Evolutionary conservation across 2,329 filamentous ascomycete genomes (phyloP).

Genomic region (Nigrospora oryzae): DNA sequence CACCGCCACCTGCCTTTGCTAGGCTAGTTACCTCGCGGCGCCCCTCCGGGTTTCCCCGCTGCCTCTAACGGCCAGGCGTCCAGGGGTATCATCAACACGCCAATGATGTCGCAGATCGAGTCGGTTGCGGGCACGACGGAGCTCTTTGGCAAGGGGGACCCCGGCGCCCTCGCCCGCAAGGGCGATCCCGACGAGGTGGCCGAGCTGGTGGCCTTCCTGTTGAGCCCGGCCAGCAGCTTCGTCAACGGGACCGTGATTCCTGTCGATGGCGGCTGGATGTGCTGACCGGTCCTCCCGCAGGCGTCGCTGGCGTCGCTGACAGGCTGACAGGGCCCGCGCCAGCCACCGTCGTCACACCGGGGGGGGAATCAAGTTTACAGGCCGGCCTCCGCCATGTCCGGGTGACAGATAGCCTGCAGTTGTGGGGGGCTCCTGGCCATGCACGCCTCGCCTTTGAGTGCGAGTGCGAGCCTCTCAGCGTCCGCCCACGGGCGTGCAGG

Average conservation of each 20-base stretch:
- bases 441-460: no score
- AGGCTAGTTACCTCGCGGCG: not conserved
- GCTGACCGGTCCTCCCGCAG: not conserved
- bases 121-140: not conserved
- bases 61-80: not conserved
- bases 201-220: slow-evolving; percentile 1
- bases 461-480: no score
- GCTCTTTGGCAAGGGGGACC: not conserved
- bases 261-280: slow-evolving; percentile 1
- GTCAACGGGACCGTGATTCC: slow-evolving; percentile 1
- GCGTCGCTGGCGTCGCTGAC: no score
- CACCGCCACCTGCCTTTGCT: not conserved
- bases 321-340: no score
- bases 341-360: no score
- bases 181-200: slow-evolving; percentile 4
- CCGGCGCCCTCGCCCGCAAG: slow-evolving; percentile 2
- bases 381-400: no score
- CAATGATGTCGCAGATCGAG: not conserved
- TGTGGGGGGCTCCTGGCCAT: no score
- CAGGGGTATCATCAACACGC: not conserved
- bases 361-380: no score
- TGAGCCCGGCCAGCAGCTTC: slow-evolving; percentile 3
- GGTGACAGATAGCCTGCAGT: no score
- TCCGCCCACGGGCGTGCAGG: no score
- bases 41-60: not conserved